Percentiles rank a stretch among this genome's conserved stretches.
Conservation (phyloP, 768 basidiomycete genomes). For the Lactarius akahatsu region DNA sequence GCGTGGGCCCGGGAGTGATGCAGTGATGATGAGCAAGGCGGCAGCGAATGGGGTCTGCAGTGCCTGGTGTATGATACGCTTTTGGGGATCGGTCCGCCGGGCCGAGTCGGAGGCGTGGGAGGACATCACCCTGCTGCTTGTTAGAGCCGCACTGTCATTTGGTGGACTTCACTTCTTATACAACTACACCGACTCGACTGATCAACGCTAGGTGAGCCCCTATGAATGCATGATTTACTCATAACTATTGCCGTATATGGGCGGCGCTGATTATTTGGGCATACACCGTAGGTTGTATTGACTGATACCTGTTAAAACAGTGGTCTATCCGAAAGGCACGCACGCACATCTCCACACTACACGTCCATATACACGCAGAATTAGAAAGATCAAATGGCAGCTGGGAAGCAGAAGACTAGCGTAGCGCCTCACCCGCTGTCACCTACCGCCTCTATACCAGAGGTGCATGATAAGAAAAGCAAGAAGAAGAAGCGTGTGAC, state of each 20-base stretch:
- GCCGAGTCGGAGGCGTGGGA: constrained; percentile 13
- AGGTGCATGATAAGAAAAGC: constrained; percentile 15
- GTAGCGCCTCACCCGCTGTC: constrained; percentile 2
- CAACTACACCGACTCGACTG: constrained; percentile 18
- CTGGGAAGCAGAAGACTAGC: constrained; percentile 24
- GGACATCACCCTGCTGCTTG: constrained; percentile 10
- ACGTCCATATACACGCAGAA: neutral
- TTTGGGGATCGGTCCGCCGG: constrained; percentile 6
- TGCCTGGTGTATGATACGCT: neutral
- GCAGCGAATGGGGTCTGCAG: too few relatives aligned
- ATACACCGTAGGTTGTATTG: constrained; percentile 12
- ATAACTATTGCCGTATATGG: neutral
- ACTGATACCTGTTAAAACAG: constrained; percentile 1
- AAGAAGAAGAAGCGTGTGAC: constrained; percentile 25
- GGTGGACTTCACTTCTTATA: constrained; percentile 18
- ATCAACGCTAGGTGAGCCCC: constrained; percentile 23
- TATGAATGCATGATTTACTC: constrained; percentile 8
- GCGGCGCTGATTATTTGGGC: constrained; percentile 7
- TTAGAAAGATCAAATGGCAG: constrained; percentile 14
- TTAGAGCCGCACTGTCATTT: constrained; percentile 14
- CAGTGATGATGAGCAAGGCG: too few relatives aligned
- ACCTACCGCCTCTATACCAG: neutral
- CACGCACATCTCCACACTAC: neutral
- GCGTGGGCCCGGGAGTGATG: too few relatives aligned
- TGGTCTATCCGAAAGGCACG: constrained; percentile 3